phyloP scores from a whole-genome alignment of 2,329 filamentous ascomycete species.

The Stemphylium lycopersici region DNA sequence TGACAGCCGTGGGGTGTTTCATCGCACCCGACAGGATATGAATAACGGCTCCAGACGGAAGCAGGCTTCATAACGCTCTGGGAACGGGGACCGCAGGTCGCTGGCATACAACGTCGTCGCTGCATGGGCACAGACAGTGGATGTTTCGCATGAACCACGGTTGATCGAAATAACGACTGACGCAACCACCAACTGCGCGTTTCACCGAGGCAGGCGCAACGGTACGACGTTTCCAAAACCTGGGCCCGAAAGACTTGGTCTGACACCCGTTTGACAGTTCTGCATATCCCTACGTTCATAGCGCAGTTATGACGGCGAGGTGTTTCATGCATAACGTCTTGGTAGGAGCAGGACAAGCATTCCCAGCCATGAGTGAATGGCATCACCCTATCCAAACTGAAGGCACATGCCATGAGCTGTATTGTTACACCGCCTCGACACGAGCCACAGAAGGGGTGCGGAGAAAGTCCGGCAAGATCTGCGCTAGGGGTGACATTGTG shows the following conservation, averaged over 20 bases:
- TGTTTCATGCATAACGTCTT: conserved; percentile 9
- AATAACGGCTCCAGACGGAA: background rate
- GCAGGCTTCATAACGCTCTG: conserved; percentile 5
- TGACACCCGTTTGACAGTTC: conserved; percentile 12
- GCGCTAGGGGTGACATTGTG: conserved; percentile 7
- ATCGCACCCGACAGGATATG: background rate
- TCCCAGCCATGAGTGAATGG: conserved; percentile 1
- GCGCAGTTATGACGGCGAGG: conserved; percentile 3
- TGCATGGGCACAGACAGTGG: conserved; percentile 3
- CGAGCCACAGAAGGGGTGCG: conserved; percentile 5
- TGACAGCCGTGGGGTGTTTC: background rate
- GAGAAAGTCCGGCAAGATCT: conserved; percentile 8
- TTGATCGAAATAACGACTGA: conserved; percentile 1
- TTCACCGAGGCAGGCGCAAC: conserved; percentile 3
- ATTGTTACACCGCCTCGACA: background rate
- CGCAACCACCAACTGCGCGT: conserved; percentile 9
- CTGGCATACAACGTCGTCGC: conserved; percentile 13
- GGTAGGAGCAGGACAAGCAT: background rate
- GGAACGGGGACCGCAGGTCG: conserved; percentile 1
- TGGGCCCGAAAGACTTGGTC: conserved; percentile 7
- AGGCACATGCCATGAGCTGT: conserved; percentile 6
- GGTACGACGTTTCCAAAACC: conserved; percentile 5
- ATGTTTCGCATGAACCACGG: conserved; percentile 6
- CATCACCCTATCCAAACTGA: conserved; percentile 1
- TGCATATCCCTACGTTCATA: conserved; percentile 10